A percentile compares a stretch with the other conserved stretches of the same genome.
Conservation (phyloP, 2,329 filamentous ascomycete species). For the Calonectria ilicicola region DNA sequence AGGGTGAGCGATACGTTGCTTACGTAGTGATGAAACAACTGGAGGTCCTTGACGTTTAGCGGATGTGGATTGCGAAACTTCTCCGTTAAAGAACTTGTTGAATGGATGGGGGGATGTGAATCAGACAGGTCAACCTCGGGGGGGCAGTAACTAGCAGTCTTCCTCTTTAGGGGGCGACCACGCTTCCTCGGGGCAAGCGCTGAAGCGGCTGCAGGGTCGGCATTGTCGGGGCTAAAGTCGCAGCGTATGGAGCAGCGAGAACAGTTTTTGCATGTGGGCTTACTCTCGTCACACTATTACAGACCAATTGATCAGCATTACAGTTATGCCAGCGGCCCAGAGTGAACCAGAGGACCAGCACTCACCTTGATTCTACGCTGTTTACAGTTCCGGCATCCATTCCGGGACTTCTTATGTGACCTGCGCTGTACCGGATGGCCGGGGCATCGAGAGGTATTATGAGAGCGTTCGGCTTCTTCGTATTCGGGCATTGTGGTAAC, state of each 20-base stretch:
- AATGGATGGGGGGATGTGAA: too few species aligned
- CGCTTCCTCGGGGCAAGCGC: background rate
- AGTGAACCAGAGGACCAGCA: background rate
- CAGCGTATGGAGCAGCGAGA: background rate
- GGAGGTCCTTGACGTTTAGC: background rate
- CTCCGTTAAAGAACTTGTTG: too few species aligned
- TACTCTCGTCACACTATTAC: background rate
- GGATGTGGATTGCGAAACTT: background rate
- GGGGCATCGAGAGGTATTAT: conserved; percentile 5
- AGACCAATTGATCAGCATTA: background rate
- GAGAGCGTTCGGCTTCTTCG: background rate
- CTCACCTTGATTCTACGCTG: conserved; percentile 7
- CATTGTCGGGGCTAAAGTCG: background rate
- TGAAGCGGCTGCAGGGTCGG: background rate
- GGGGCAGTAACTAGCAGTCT: background rate
- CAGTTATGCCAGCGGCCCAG: background rate
- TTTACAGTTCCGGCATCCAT: conserved; percentile 14
- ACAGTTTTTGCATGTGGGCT: background rate
- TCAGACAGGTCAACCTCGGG: background rate
- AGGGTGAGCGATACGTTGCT: background rate
- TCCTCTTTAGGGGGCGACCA: background rate
- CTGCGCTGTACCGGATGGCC: background rate
- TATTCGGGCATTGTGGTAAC: background rate
- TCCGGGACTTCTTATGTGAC: conserved; percentile 15
- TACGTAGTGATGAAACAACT: background rate